Evolutionary conservation across 78 protist species (phyloP), one percentile per base, ranked within the genome.

Genomic region (Blattamonas nauphoetae): DNA sequence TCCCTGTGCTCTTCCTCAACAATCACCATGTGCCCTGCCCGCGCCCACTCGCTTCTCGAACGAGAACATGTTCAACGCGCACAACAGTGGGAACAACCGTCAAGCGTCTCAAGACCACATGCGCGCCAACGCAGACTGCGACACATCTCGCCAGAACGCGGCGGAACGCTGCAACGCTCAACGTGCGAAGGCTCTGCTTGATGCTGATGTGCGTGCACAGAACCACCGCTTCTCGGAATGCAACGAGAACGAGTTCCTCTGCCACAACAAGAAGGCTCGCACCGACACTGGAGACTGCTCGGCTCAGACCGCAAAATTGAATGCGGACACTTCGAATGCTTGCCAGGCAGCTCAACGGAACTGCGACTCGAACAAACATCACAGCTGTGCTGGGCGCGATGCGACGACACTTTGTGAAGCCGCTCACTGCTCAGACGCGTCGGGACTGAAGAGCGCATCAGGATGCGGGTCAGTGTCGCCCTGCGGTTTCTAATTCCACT

Each of bases 261-360:
- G 71, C 71, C 71, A 55, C 71, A 55, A 55, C 38, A 55, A 55
- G 71, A 55, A 55, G 71, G 71, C 71, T 29, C 71, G 71, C 71
- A 55, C 71, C 11, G 71, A 55, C 11, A 29, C 38, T 21, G 71
- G 71, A 29, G 71, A 55, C 71, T 55, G 38, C 11, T 55, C 71
- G 11, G 71, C 71, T 29, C 71, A 21, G 38, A 55, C 71, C 11
- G 71, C 71, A 11, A 55, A 55, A 29, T 11, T 55, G 71, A 21
- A 55, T 55, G 21, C 21, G 71, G 71, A 55, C 21, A 21, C 71
- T 21, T 11, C 38, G 21, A 55, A 55, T 11, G 21, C 38, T 21
- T 55, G 71, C 71, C 71, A 21, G 11, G 71, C 71, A 29, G 71
- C 71, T 55, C 71, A 55, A 55, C 11, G 21, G 11, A 29, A 55